Percentiles rank a stretch among this genome's conserved stretches.
phyloP scores from a whole-genome alignment of 352 stramenopile genomes.

The Lagenidium giganteum region DNA sequence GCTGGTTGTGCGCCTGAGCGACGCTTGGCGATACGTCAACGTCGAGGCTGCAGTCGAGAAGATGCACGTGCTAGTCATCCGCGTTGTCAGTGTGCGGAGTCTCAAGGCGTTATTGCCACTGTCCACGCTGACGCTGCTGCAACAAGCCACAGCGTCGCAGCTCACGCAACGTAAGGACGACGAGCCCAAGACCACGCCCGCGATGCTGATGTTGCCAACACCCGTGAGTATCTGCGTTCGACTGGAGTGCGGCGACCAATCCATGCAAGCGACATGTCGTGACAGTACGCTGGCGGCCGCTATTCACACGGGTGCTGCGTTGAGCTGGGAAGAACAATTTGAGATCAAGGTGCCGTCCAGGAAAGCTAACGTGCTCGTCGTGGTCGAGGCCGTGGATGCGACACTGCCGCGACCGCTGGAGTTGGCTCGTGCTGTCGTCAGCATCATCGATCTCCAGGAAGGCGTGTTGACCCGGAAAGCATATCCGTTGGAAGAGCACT shows the following conservation, averaged over 20 bases:
- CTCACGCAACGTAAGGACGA: not conserved
- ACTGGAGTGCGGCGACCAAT: conserved; percentile 42
- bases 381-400: conserved; percentile 37
- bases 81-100: conserved; percentile 43
- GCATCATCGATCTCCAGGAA: conserved; percentile 31
- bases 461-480: conserved; percentile 24
- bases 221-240: conserved; percentile 38
- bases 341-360: conserved; percentile 39
- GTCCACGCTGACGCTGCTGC: conserved; percentile 19
- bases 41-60: conserved; percentile 26
- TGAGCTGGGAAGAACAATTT: conserved; percentile 68
- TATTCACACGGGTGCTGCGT: too few relatives aligned
- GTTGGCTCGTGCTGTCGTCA: conserved; percentile 32
- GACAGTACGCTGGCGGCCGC: conserved; percentile 26
- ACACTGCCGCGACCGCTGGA: conserved; percentile 29
- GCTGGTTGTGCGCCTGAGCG: conserved; percentile 43
- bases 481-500: conserved; percentile 47
- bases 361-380: conserved; percentile 27
- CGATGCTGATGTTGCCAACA: too few relatives aligned
- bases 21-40: conserved; percentile 37
- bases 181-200: too few relatives aligned
- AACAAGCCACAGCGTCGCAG: not conserved
- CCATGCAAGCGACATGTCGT: conserved; percentile 34
- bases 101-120: conserved; percentile 29
- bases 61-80: conserved; percentile 45